Conservation (phyloP, 306 rosid genomes). For the Fragaria nilgerrensis region DNA sequence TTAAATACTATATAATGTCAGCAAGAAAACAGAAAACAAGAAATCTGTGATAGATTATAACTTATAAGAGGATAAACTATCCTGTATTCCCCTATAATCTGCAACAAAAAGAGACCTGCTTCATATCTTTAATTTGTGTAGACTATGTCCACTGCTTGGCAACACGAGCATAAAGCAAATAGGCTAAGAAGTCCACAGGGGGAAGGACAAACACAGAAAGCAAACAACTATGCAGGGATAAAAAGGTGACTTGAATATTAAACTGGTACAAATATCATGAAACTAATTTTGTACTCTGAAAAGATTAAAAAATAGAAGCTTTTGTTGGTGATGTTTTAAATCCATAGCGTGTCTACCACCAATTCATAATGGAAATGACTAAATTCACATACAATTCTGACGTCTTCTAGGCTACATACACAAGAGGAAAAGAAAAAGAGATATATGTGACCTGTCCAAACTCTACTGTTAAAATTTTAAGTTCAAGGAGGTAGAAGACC, state of each 20-base stretch:
- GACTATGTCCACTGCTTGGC: background rate
- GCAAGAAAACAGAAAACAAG: background rate
- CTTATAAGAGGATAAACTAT: background rate
- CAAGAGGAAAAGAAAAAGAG: background rate
- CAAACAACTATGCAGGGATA: background rate
- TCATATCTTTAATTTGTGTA: background rate
- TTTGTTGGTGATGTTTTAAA: background rate
- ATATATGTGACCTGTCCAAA: background rate
- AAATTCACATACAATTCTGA: background rate
- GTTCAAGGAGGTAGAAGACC: slow-evolving; percentile 1
- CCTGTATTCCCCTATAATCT: background rate
- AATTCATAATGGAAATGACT: background rate
- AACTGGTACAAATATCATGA: background rate
- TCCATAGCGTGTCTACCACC: background rate
- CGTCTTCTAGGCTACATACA: background rate
- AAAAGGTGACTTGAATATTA: background rate
- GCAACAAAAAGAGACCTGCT: background rate
- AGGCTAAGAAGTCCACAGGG: background rate
- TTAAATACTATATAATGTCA: background rate
- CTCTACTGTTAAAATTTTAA: background rate
- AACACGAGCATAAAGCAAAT: background rate
- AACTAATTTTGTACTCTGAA: background rate
- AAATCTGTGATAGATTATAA: background rate
- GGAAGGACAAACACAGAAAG: background rate
- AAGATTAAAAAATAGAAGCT: background rate